phyloP scores from a whole-genome alignment of 305 asterid genomes.

The Fraxinus xanthoxyloides region DNA sequence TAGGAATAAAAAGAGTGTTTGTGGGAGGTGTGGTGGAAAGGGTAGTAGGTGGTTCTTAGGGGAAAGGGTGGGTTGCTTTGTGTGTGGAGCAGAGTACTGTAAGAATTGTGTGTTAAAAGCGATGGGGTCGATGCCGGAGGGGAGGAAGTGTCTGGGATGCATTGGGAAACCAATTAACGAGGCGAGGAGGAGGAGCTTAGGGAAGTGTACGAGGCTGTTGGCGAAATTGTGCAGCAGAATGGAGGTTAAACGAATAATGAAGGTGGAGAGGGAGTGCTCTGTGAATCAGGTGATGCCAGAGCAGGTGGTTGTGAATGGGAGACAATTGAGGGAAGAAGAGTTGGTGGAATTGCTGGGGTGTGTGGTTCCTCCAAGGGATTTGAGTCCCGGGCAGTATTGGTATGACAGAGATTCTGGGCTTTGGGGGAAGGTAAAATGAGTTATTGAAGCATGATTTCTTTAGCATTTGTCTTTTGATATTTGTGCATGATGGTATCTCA shows the following conservation, averaged over 20 bases:
- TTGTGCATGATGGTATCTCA: not conserved
- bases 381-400: slow-evolving; percentile 71
- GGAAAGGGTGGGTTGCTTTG: slow-evolving; percentile 38
- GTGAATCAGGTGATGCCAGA: slow-evolving; percentile 56
- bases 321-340: slow-evolving; percentile 45
- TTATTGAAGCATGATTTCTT: not conserved
- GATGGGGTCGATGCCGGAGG: slow-evolving; percentile 78
- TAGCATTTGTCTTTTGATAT: not conserved
- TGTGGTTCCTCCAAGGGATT: slow-evolving; percentile 36
- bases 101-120: slow-evolving; percentile 54
- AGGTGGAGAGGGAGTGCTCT: slow-evolving; percentile 49
- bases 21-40: slow-evolving; percentile 52
- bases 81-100: slow-evolving; percentile 61
- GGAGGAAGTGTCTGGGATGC: slow-evolving; percentile 66
- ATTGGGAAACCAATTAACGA: slow-evolving; percentile 50
- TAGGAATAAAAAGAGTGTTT: slow-evolving; percentile 21
- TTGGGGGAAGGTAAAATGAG: slow-evolving; percentile 62
- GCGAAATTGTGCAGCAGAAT: slow-evolving; percentile 33
- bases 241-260: slow-evolving; percentile 42
- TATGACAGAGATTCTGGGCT: slow-evolving; percentile 70
- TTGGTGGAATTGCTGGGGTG: slow-evolving; percentile 50
- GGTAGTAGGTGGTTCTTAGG: slow-evolving; percentile 16
- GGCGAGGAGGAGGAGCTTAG: slow-evolving; percentile 43
- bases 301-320: slow-evolving; percentile 55
- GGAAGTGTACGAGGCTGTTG: slow-evolving; percentile 40